Conservation (phyloP, 768 basidiomycete genomes). For the Lactarius hengduanensis region DNA sequence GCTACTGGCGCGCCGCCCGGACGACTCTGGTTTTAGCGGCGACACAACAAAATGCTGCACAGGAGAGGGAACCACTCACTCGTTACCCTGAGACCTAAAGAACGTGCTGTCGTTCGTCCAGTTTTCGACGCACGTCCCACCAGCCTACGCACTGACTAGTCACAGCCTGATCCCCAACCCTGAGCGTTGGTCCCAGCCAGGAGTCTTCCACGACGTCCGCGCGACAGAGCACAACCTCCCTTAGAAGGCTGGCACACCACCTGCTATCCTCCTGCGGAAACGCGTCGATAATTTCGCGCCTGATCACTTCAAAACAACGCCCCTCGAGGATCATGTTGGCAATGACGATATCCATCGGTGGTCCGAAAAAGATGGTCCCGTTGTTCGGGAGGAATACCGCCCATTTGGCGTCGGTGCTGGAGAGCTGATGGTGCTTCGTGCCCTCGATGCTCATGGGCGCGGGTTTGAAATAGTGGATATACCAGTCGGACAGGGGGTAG, state of each 20-base stretch:
- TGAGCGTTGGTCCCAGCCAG: slow-evolving; percentile 12
- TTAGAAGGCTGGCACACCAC: too few relatives aligned
- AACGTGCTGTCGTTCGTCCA: slow-evolving; percentile 16
- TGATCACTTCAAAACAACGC: too few relatives aligned
- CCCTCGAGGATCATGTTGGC: too few relatives aligned
- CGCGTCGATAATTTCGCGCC: too few relatives aligned
- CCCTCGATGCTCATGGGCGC: too few relatives aligned
- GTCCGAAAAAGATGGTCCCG: too few relatives aligned
- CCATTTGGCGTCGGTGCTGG: too few relatives aligned
- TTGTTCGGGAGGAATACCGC: too few relatives aligned
- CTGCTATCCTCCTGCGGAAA: slow-evolving; percentile 16
- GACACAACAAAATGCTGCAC: background rate
- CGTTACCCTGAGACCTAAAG: background rate
- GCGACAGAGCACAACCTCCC: slow-evolving; percentile 37
- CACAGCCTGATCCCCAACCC: slow-evolving; percentile 12
- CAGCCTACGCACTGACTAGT: slow-evolving; percentile 15
- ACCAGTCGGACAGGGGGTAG: background rate
- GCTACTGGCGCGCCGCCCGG: background rate
- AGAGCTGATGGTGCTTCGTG: too few relatives aligned
- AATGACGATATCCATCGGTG: too few relatives aligned
- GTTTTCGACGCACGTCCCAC: slow-evolving; percentile 10
- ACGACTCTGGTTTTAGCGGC: background rate
- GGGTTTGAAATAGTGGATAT: too few relatives aligned
- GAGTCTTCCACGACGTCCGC: slow-evolving; percentile 37
- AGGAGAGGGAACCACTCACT: background rate